These are phyloP conservation scores for Ilyonectria sp. DNA, from an alignment of 2,329 filamentous ascomycete species.

Conservation along the genomic window DNA sequence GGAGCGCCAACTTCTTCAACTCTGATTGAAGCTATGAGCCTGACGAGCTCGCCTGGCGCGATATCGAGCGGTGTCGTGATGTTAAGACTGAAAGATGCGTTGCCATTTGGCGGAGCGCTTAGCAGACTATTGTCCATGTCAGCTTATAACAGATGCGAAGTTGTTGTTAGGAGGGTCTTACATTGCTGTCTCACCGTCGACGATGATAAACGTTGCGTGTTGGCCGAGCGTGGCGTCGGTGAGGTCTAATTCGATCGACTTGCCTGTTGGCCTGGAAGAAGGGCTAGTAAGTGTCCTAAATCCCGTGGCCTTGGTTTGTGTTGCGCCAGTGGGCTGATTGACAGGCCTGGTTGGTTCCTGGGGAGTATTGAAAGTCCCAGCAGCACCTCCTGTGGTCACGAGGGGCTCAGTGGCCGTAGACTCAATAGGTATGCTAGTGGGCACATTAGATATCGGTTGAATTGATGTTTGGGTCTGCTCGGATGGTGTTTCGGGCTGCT, in stretches of 20 bases:
- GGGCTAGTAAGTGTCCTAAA: slow-evolving; percentile 1
- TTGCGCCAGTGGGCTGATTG: slow-evolving; percentile 3
- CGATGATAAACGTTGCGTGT: slow-evolving; percentile 15
- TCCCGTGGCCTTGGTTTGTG: not conserved
- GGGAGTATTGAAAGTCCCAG: too few relatives aligned
- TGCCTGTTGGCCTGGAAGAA: not conserved
- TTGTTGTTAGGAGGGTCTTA: slow-evolving; percentile 4
- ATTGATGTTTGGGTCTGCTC: too few relatives aligned
- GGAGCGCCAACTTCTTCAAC: slow-evolving; percentile 11
- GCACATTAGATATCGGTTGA: too few relatives aligned
- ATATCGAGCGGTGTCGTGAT: slow-evolving; percentile 10
- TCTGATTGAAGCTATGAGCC: slow-evolving; percentile 19
- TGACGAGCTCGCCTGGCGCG: slow-evolving; percentile 6
- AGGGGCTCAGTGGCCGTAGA: too few relatives aligned
- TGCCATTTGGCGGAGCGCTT: slow-evolving; percentile 15
- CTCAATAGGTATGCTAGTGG: too few relatives aligned
- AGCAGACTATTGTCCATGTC: slow-evolving; percentile 12
- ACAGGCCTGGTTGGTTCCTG: too few relatives aligned
- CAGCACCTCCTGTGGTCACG: too few relatives aligned
- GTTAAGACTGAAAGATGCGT: slow-evolving; percentile 24
- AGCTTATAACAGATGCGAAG: not conserved
- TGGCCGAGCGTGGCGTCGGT: slow-evolving; percentile 13
- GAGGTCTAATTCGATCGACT: slow-evolving; percentile 12
- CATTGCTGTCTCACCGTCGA: slow-evolving; percentile 26
- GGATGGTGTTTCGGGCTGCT: too few relatives aligned